Base-by-base conservation (phyloP, 1,284 basidiomycete genomes). In the Cutaneotrichosporon sp. region DNA sequence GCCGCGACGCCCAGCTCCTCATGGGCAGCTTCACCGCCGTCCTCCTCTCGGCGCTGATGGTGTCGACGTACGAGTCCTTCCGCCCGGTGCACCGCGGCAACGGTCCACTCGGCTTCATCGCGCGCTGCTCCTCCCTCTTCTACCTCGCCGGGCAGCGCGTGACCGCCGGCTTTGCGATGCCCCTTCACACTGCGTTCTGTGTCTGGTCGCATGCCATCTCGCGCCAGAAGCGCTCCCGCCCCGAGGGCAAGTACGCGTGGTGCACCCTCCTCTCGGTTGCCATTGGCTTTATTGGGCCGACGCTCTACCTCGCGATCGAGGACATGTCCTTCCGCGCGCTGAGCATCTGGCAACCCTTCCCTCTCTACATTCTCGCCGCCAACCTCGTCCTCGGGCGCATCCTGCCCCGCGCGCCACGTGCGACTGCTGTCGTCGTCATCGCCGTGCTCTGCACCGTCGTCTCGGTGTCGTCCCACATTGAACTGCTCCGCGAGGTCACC, bases 261-360 rank as follows among this genome's bases (percentile, higher is more conserved):
- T 22, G 56, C 8, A 49, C 57, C 25, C 47, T 62, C 24, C 20
- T 62, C 25, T 16, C 56, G 11, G 36, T 47, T 4, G 11, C 42
- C 2, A 11, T 54, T 22, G 63, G 63, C 13, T 56, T 53, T 18
- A 6, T 58, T 8, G 27, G 38, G 1, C 58, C 64, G 4, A 46
- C 58, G n/a, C 33, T 59, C 8, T 52, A 33, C 45, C n/a, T 58
- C 10, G 34, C 56, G 24, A 1, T 7, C n/a, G 18, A 46, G 31
- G 29, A 49, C 11, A 58, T 43, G 20, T 18, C 27, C 11, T 66
- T 56, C 56, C 20, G 13, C n/a, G 47, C 60, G 4, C 52, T 66
- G 24, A 20, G 53, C 5, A 18, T 60, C 34, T 66, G 64, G 64
- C 64, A 66, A 38, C 58, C 58, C 3, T 66, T 66, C 64, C 64